These are phyloP conservation scores for Caryopteris hybrid DNA, from an alignment of 305 asterid species.

Conservation along the genomic window DNA sequence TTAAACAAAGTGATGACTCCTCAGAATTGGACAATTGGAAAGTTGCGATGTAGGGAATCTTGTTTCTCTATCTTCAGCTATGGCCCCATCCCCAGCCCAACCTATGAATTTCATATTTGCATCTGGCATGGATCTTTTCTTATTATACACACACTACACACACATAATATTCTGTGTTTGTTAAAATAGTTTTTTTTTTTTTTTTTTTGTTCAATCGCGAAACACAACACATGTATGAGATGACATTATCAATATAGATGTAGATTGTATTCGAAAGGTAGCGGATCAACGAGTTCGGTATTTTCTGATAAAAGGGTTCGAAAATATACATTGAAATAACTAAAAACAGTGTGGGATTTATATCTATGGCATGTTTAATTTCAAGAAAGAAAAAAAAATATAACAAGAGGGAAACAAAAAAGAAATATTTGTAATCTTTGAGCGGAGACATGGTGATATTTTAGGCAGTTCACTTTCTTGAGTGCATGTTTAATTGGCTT, in stretches of 20 bases:
- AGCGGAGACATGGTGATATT: neutral
- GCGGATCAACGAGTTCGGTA: too few species aligned
- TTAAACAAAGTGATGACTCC: slow-evolving; percentile 18
- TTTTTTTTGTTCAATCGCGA: too few species aligned
- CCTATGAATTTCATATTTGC: slow-evolving; percentile 37
- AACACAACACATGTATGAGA: too few species aligned
- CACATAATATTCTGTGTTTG: neutral
- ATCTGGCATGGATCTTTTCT: slow-evolving; percentile 35
- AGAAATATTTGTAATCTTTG: neutral
- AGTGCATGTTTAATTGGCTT: slow-evolving; percentile 11
- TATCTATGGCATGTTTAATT: slow-evolving; percentile 13
- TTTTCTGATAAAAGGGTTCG: neutral
- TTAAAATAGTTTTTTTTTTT: neutral
- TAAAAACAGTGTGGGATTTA: slow-evolving; percentile 17
- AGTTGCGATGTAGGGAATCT: slow-evolving; percentile 37
- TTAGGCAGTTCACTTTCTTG: neutral
- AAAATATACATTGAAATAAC: slow-evolving; percentile 5
- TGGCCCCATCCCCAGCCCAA: slow-evolving; percentile 49
- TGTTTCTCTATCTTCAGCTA: slow-evolving; percentile 25
- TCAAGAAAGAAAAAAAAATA: neutral
- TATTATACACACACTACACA: neutral
- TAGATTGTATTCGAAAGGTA: too few species aligned
- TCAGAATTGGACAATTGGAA: slow-evolving; percentile 21
- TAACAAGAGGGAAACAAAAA: neutral
- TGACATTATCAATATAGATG: neutral